Evolutionary conservation across 257 asterid species (phyloP), one percentile per base, ranked within the genome.

Genomic region (Gynochthodes officinalis): DNA sequence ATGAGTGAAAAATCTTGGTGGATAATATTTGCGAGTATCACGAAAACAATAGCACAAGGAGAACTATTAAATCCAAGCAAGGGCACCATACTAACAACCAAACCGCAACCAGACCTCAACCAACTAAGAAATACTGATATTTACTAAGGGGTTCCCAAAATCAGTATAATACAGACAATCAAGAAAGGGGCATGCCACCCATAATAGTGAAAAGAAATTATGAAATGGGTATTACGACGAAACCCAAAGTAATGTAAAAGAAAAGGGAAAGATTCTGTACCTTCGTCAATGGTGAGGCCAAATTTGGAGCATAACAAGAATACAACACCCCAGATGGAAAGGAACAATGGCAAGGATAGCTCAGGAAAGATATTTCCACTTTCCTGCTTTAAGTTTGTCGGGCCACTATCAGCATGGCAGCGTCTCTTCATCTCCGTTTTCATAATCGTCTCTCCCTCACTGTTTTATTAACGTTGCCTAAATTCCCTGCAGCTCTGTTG

Each of bases 281-380:
- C 93, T 87, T 82, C 87, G 62, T 84, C 87, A 39, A 90, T 77
- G 75, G 90, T 77, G 80, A 88, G 82, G 72, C 87, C 86, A 76
- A 87, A 81, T 72, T 74, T 75, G 61, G 94, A 78, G 74, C 85
- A 87, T 74, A 87, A 83, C 80, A 88, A 76, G 10, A 89, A 33
- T 73, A 76, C 48, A 55, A 75, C 72, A 30, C 87, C 83, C 89
- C 92, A 89, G 71, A 89, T 68, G 9, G 92, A 82, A 77, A 86
- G 83, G 77, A 89, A 81, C 25, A 89, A 77, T 5, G 89, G 86
- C 55, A 82, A 54, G 30, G 90, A 86, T 9, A 85, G 86, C 77
- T 82, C 77, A 71, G 75, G 71, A 19, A 76, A 81, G 82, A 78
- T 81, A 14, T 48, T 71, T 11, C 5, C 35, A 8, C 58, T 71